Percentiles rank a stretch among this genome's conserved stretches.
Conservation (phyloP, 2,329 filamentous ascomycete species). For the Botryosphaeria dothidea region DNA sequence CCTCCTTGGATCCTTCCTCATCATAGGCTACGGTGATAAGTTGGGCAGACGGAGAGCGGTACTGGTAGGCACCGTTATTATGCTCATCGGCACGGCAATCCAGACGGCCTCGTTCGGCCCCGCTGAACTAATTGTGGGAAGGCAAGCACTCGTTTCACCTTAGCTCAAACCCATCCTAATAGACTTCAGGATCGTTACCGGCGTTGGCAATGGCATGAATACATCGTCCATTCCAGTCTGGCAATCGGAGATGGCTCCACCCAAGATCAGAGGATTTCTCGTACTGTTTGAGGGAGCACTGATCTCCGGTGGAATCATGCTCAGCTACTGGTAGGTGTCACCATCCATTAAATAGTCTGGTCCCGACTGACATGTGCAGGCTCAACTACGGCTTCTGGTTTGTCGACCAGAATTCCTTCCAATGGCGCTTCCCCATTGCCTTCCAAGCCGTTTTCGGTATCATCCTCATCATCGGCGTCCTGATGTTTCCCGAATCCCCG, state of each 20-base stretch:
- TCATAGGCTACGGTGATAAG: slow-evolving; percentile 40
- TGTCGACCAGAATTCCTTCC: slow-evolving; percentile 36
- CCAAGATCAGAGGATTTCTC: slow-evolving; percentile 59
- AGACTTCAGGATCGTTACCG: slow-evolving; percentile 53
- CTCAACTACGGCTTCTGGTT: background rate
- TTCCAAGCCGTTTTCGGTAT: slow-evolving; percentile 53
- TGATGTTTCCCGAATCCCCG: slow-evolving; percentile 31
- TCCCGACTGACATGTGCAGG: background rate
- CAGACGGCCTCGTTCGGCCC: slow-evolving; percentile 35
- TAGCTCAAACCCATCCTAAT: too few relatives aligned
- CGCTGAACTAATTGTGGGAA: slow-evolving; percentile 51
- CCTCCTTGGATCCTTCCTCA: slow-evolving; percentile 33
- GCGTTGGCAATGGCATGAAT: slow-evolving; percentile 57
- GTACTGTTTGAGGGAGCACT: slow-evolving; percentile 59
- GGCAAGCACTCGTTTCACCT: too few relatives aligned
- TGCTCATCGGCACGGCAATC: slow-evolving; percentile 44
- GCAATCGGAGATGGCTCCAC: slow-evolving; percentile 53
- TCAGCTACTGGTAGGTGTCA: slow-evolving; percentile 46
- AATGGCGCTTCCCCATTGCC: slow-evolving; percentile 53
- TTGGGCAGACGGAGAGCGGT: slow-evolving; percentile 46
- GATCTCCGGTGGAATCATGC: slow-evolving; percentile 51
- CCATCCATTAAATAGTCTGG: background rate
- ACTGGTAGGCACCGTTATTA: slow-evolving; percentile 42
- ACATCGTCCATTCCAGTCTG: slow-evolving; percentile 56
- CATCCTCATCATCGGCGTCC: slow-evolving; percentile 45